Evolutionary conservation across 306 rosid genomes (phyloP), one percentile per base, ranked within the genome.

Genomic region (Adenanthera pavonina): DNA sequence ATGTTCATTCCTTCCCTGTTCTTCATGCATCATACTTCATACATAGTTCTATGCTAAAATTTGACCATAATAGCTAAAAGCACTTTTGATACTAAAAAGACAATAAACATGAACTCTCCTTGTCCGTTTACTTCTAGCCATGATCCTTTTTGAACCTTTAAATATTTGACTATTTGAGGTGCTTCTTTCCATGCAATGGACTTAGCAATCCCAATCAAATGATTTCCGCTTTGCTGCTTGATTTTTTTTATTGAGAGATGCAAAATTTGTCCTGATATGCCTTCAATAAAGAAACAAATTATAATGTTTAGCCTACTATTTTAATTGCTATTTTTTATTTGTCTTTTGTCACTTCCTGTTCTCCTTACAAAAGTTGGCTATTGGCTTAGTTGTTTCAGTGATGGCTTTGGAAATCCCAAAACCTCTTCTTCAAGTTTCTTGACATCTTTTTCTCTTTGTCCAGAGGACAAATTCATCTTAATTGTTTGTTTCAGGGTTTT

Each of bases 401-500:
- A 20, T 41, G 40, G 68, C 49, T 3, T 41, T 75, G 64, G 25
- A 40, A 20, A 19, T 19, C 25, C 25, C 15, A 41, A 41, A 20
- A 20, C 6, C 17, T 61, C 51, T 10, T 17, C 53, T 35, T 35
- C n/a, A 14, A 74, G 61, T 16, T 49, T 49, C 62, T 34, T 33
- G 61, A 33, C 14, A 33, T 33, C 15, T 30, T 8, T 33, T 16
- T 43, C 60, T 34, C 19, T 14, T 12, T 19, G 67, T 60, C 43
- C n/a, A 20, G 46, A 19, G n/a, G 35, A 25, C 9, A 48, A 43
- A 36, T 8, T n/a, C 40, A 19, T 44, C 40, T 66, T 72, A 25
- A 20, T 68, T 82, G 8, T 33, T 49, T 41, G 3, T 84, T 80
- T 19, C 85, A 95, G 99, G 99, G 99, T 30, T 95, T 95, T 76